phyloP scores from a whole-genome alignment of 2,329 filamentous ascomycete genomes.

The Xylariaceae sp. region DNA sequence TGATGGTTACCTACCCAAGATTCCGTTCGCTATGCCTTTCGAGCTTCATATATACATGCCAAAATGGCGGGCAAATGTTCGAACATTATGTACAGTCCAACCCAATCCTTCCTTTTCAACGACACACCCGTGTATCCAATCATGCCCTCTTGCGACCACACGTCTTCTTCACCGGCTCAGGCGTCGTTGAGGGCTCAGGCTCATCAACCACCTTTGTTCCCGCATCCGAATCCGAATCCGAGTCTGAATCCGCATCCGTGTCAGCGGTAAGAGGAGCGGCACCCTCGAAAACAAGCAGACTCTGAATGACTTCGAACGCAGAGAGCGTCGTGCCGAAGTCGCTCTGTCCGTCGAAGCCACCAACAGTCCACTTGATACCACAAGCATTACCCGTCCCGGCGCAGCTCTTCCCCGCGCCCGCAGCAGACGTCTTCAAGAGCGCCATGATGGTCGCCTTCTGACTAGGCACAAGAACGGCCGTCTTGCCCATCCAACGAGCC shows the following conservation, averaged over 20 bases:
- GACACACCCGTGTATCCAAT: no score
- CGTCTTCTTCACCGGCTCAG: no score
- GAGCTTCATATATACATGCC: constrained; percentile 12
- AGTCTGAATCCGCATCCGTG: background rate
- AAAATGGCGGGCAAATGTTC: background rate
- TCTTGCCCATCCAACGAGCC: constrained; percentile 47
- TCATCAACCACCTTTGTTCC: no score
- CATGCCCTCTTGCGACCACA: no score
- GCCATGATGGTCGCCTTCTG: constrained; percentile 23
- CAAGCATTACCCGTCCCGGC: constrained; percentile 37
- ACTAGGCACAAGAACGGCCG: constrained; percentile 31
- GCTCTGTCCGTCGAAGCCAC: constrained; percentile 46
- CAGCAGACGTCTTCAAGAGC: constrained; percentile 30
- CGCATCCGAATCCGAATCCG: background rate
- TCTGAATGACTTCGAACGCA: constrained; percentile 49
- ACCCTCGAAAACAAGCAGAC: constrained; percentile 16
- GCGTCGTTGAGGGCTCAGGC: no score
- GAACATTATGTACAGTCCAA: constrained; percentile 12
- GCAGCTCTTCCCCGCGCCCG: constrained; percentile 38
- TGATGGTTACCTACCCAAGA: background rate
- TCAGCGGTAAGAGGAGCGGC: constrained; percentile 1
- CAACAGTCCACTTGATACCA: constrained; percentile 50
- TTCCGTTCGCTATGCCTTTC: background rate
- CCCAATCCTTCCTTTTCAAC: background rate
- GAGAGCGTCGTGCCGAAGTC: constrained; percentile 57